Evolutionary conservation across 2,329 filamentous ascomycete genomes (phyloP), one percentile per base, ranked within the genome.

Genomic region (Capronia coronata): DNA sequence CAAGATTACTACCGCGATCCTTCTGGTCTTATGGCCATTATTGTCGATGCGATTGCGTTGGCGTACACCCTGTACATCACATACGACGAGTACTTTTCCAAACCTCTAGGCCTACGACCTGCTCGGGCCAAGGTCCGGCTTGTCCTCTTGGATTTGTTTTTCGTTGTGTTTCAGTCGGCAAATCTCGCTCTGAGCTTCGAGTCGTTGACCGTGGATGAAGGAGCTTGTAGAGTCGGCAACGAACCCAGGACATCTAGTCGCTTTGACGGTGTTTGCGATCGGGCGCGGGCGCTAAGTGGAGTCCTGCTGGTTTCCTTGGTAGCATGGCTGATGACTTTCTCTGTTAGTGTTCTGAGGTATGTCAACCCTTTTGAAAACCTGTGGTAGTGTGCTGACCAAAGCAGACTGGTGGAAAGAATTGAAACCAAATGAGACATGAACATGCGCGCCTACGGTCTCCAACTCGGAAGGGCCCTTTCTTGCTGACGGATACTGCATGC

Each of bases 101-200:
- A 94, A 65, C 93, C 94, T 18, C 74, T 98, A 16, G 93, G 93
- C 1, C 73, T 98, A 52, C 85, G 94, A 37, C 83, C 83, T 5
- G 82, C 88, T 8, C 83, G 83, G 49, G 84, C 87, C 42, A 98
- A 98, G 67, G 86, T 94, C 57, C 82, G 86, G 11, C 79, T 98
- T 43, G 86, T 97, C 52, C 80, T 98, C 47, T 78, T 95, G 49
- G 93, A 98, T 68, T 76, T 98, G 2, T 83, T 96, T 62, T 98
- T 98, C 66, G 95, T 98, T 63, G 90, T 97, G 35, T 95, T 98
- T 71, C 91, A 95, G 67, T 89, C 90, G 2, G 89, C 90, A 44
- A 97, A 95, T 69, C 78, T 94, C 21, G 86, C 87, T 34, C 73
- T 98, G 56, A 90, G 91, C 1, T 95, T 96, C 65, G 86, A 87